Conservation (phyloP, 768 basidiomycete species). For the Tulasnella sp. region DNA sequence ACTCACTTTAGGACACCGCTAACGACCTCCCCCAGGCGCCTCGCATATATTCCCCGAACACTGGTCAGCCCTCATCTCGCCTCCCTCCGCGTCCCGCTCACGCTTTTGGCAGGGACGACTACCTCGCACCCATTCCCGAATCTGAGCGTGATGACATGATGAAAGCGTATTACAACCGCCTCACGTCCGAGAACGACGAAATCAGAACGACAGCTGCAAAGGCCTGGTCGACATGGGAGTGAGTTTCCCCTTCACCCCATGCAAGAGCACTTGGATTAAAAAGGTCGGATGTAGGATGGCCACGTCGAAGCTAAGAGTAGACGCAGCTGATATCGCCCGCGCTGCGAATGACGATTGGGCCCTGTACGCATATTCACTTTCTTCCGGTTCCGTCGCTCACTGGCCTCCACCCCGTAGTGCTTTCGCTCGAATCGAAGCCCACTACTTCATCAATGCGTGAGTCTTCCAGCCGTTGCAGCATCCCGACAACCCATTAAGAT, state of each 20-base stretch:
- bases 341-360: slow-evolving; percentile 66
- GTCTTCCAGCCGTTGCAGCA: slow-evolving; percentile 29
- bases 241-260: slow-evolving; percentile 25
- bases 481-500: not conserved
- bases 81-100: not conserved
- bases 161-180: slow-evolving; percentile 67
- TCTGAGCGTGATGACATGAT: slow-evolving; percentile 68
- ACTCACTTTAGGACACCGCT: not conserved
- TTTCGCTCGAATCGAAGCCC: slow-evolving; percentile 63
- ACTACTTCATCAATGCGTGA: slow-evolving; percentile 6
- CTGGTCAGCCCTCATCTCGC: slow-evolving; percentile 39
- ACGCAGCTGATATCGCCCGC: slow-evolving; percentile 51
- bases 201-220: slow-evolving; percentile 56
- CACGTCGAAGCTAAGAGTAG: slow-evolving; percentile 62
- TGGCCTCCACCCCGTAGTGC: slow-evolving; percentile 37
- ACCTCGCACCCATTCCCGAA: slow-evolving; percentile 66
- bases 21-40: not conserved
- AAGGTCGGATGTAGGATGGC: slow-evolving; percentile 64
- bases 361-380: slow-evolving; percentile 35
- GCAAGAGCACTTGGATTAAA: not conserved
- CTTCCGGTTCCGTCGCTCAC: not conserved
- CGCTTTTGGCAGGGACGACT: slow-evolving; percentile 55
- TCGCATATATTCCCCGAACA: slow-evolving; percentile 57
- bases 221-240: slow-evolving; percentile 91
- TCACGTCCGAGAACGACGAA: slow-evolving; percentile 58